phyloP scores from a whole-genome alignment of 768 basidiomycete species.

The Lentinula sp. region DNA sequence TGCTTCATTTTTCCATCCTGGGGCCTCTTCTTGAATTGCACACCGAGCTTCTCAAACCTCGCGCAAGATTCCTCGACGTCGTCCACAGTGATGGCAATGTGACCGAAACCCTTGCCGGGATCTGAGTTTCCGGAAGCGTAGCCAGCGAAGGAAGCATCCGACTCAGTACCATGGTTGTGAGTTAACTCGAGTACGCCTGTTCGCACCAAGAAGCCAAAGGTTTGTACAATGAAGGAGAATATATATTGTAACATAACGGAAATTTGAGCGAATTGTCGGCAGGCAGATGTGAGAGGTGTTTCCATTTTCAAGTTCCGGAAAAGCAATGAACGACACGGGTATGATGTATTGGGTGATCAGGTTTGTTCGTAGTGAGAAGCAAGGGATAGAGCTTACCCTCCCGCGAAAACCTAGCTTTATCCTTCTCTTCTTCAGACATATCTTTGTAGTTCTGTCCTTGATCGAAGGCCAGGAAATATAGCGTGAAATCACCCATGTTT shows the following conservation, averaged over 20 bases:
- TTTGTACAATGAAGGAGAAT: not conserved
- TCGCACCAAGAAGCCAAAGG: not conserved
- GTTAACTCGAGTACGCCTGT: slow-evolving; percentile 81
- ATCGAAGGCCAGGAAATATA: slow-evolving; percentile 85
- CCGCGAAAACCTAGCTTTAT: slow-evolving; percentile 42
- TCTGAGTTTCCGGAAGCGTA: slow-evolving; percentile 86
- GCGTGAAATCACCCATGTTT: slow-evolving; percentile 56
- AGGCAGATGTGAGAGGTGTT: not conserved
- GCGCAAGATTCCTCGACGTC: slow-evolving; percentile 80
- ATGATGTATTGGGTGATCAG: not conserved
- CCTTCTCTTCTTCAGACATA: slow-evolving; percentile 47
- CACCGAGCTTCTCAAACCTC: slow-evolving; percentile 74
- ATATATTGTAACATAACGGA: not conserved
- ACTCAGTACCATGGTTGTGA: slow-evolving; percentile 89
- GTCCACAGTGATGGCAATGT: slow-evolving; percentile 82
- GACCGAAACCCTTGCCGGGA: slow-evolving; percentile 76
- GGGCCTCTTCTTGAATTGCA: slow-evolving; percentile 82
- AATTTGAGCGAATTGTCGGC: not conserved
- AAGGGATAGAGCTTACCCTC: slow-evolving; percentile 48
- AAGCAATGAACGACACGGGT: too few species aligned
- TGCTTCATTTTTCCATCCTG: slow-evolving; percentile 82
- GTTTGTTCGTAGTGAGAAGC: not conserved
- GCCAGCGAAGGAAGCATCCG: slow-evolving; percentile 68
- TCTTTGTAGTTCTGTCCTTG: slow-evolving; percentile 38
- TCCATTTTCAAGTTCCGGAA: not conserved